Conservation (phyloP, 2,329 filamentous ascomycete species). For the Pyricularia grisea region DNA sequence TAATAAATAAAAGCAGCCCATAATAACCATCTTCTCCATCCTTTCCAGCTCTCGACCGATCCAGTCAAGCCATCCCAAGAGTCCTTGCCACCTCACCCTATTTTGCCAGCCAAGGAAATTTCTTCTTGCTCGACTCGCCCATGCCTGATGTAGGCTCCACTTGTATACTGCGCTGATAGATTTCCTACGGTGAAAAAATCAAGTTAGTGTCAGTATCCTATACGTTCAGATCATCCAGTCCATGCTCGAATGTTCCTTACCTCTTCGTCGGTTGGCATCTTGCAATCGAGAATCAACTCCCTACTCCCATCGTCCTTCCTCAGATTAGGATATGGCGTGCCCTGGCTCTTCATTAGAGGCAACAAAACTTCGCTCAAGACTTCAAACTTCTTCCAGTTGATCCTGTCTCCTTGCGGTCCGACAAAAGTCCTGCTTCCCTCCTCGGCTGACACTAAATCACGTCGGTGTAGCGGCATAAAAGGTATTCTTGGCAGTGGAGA, state of each 20-base stretch:
- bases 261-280: conserved; percentile 78
- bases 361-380: conserved; percentile 87
- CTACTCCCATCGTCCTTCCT: conserved; percentile 59
- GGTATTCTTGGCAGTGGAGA: conserved; percentile 84
- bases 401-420: conserved; percentile 59
- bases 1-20: background rate
- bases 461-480: conserved; percentile 80
- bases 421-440: conserved; percentile 89
- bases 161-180: conserved; percentile 52
- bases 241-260: conserved; percentile 39
- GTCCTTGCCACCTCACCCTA: background rate
- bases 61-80: background rate
- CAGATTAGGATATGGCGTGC: conserved; percentile 67
- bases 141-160: conserved; percentile 42
- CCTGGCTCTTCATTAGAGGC: conserved; percentile 86
- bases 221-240: background rate
- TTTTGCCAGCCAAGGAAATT: conserved; percentile 50
- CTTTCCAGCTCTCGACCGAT: background rate
- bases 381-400: conserved; percentile 99
- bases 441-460: conserved; percentile 85
- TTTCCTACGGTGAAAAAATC: conserved; percentile 35
- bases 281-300: conserved; percentile 71
- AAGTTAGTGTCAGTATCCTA: conserved; percentile 14
- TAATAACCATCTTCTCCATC: background rate
- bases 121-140: conserved; percentile 48